Percentiles rank a stretch among this genome's conserved stretches.
phyloP scores from a whole-genome alignment of 371 early-diverging fungal species.

The Funneliformis caledonium region DNA sequence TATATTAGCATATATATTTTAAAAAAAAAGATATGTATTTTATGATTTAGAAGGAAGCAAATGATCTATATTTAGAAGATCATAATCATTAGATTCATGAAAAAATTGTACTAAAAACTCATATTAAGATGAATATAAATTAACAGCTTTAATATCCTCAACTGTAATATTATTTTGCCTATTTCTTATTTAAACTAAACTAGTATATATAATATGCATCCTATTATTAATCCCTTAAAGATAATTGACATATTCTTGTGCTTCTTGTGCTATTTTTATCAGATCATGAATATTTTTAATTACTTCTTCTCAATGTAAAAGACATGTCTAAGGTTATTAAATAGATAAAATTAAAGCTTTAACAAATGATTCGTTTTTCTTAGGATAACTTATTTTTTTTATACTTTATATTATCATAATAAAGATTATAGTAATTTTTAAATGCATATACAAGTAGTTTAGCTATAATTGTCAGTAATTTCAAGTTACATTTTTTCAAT shows the following conservation, averaged over 20 bases:
- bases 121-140: neutral
- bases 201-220: neutral
- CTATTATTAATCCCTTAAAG: neutral
- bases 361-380: neutral
- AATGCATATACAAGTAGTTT: neutral
- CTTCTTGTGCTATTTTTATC: neutral
- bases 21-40: neutral
- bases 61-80: neutral
- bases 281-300: neutral
- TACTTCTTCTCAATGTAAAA: neutral
- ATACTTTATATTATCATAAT: neutral
- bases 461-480: neutral
- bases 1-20: neutral
- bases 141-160: neutral
- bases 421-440: neutral
- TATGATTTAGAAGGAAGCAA: neutral
- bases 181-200: neutral
- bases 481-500: neutral
- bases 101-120: neutral
- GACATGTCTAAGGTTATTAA: neutral
- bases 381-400: neutral
- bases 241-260: slow-evolving; percentile 11
- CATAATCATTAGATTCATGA: neutral
- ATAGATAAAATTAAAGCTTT: neutral
- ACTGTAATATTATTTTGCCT: neutral